Conservation (phyloP, 192 early-diverging fungal species). For the Rhizoclosmatium sp. region DNA sequence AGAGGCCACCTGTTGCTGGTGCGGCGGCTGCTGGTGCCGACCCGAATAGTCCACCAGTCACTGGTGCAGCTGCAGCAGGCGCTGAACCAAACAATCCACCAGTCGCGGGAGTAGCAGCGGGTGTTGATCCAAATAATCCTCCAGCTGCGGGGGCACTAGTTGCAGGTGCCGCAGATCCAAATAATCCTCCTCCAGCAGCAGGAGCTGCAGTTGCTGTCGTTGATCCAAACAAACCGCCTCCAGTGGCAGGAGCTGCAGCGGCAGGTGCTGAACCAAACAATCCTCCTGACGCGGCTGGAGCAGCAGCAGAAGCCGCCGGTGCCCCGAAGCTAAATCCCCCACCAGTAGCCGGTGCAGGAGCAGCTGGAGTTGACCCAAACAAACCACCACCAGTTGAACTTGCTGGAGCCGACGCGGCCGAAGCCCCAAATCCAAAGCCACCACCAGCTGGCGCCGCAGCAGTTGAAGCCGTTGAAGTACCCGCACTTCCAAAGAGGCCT, state of each 20-base stretch:
- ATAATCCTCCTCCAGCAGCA: constrained; percentile 18
- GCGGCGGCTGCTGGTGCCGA: constrained; percentile 13
- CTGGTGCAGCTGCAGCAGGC: constrained; percentile 11
- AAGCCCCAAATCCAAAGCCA: constrained; percentile 9
- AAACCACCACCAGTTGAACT: constrained; percentile 17
- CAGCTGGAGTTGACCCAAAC: constrained; percentile 8
- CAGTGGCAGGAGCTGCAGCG: background rate
- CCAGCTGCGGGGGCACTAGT: background rate
- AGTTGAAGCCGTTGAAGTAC: constrained; percentile 6
- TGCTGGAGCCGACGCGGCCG: constrained; percentile 14
- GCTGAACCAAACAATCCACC: constrained; percentile 9
- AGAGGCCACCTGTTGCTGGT: background rate
- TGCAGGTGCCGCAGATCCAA: constrained; percentile 15
- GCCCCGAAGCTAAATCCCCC: constrained; percentile 21
- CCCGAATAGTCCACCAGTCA: constrained; percentile 30
- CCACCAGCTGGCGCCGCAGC: constrained; percentile 9
- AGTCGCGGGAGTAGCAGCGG: constrained; percentile 14
- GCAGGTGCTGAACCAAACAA: constrained; percentile 32
- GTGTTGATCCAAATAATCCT: constrained; percentile 32
- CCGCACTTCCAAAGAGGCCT: background rate
- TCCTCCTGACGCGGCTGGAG: constrained; percentile 28
- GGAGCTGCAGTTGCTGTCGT: constrained; percentile 33
- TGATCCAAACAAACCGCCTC: constrained; percentile 29
- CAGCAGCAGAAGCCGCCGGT: constrained; percentile 25
- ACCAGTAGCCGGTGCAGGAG: constrained; percentile 12